These are phyloP conservation scores for Westerdykella sp. DNA, from an alignment of 2,329 filamentous ascomycete species.

Conservation along the genomic window DNA sequence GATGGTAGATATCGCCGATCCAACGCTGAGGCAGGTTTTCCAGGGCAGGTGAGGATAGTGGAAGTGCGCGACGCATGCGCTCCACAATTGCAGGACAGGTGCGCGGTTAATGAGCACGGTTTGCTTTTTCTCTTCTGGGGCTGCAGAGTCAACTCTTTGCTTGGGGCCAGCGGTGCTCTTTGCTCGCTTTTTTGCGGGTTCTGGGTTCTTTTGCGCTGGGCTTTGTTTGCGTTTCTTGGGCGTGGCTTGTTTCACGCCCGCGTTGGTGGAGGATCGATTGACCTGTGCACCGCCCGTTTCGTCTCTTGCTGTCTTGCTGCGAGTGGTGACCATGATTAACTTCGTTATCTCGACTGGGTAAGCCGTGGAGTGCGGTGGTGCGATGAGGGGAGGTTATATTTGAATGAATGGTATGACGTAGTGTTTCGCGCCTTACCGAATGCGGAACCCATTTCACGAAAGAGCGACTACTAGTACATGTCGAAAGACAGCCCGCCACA, in stretches of 20 bases:
- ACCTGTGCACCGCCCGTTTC: not conserved
- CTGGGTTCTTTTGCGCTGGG: not conserved
- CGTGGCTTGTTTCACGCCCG: not conserved
- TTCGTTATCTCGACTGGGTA: no score
- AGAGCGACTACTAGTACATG: no score
- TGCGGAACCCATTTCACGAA: no score
- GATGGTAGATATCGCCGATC: conserved; percentile 25
- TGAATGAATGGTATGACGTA: no score
- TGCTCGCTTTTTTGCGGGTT: not conserved
- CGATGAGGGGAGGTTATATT: no score
- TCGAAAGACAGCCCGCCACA: no score
- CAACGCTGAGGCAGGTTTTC: conserved; percentile 27
- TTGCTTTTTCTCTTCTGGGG: not conserved
- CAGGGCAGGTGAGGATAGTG: conserved; percentile 21
- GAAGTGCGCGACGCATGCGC: conserved; percentile 17
- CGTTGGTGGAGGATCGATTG: not conserved
- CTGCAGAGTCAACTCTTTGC: not conserved
- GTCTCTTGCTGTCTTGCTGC: not conserved
- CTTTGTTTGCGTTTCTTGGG: not conserved
- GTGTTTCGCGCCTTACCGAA: no score
- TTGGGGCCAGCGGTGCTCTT: not conserved
- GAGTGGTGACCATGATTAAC: not conserved
- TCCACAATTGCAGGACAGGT: conserved; percentile 28
- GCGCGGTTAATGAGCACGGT: conserved; percentile 27
- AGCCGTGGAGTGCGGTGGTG: no score